These are phyloP conservation scores for Ustilago sp. DNA, from an alignment of 1,284 basidiomycete genomes.

Conservation along the genomic window DNA sequence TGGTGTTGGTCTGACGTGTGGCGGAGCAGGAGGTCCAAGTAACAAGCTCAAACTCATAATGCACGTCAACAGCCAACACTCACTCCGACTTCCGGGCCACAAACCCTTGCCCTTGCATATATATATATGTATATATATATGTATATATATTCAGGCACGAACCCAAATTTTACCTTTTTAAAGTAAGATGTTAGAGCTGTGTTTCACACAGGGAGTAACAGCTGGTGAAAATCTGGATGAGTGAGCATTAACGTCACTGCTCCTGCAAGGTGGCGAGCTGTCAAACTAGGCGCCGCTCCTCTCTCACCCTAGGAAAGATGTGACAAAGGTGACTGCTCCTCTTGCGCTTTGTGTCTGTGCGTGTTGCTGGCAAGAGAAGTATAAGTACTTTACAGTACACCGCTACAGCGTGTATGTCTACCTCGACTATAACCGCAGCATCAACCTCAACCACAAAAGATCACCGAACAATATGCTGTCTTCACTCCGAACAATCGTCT, in stretches of 20 bases:
- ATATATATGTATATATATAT: too few species aligned
- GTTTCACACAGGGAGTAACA: too few species aligned
- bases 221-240: slow-evolving; percentile 5
- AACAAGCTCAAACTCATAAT: too few species aligned
- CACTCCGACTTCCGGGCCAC: not conserved
- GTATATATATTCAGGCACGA: too few species aligned
- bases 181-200: too few species aligned
- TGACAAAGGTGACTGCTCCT: too few species aligned
- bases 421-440: not conserved
- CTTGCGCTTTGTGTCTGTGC: not conserved
- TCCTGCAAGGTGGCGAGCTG: not conserved
- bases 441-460: not conserved
- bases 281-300: not conserved
- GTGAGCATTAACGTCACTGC: slow-evolving; percentile 34
- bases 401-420: too few species aligned
- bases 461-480: slow-evolving; percentile 2
- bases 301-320: too few species aligned
- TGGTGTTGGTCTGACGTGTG: not conserved
- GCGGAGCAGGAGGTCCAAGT: not conserved
- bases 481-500: not conserved
- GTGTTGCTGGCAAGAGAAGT: not conserved
- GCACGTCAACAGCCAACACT: too few species aligned
- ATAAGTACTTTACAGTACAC: not conserved
- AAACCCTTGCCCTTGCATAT: not conserved
- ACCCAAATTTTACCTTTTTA: too few species aligned